phyloP scores from a whole-genome alignment of 2,329 filamentous ascomycete genomes.

The Fusarium sp. region DNA sequence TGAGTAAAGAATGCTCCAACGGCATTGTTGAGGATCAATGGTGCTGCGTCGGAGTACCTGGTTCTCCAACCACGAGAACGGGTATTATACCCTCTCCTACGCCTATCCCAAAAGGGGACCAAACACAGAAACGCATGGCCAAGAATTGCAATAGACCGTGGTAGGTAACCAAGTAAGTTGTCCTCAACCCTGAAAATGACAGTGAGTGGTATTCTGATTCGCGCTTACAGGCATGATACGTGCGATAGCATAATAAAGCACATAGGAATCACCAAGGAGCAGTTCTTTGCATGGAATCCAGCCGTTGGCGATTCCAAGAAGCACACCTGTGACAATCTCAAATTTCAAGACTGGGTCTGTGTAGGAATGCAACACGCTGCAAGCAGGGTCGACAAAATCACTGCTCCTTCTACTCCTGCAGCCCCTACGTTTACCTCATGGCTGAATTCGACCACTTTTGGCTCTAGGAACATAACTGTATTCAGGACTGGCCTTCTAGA shows the following conservation, averaged over 20 bases:
- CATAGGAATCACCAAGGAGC: neutral
- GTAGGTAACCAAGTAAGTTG: neutral
- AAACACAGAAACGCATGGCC: neutral
- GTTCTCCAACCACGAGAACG: neutral
- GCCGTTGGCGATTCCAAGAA: neutral
- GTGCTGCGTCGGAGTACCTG: neutral
- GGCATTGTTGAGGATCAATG: neutral
- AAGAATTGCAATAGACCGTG: neutral
- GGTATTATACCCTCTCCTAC: neutral
- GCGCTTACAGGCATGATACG: neutral
- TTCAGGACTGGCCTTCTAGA: neutral
- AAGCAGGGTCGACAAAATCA: neutral
- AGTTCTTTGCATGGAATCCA: neutral
- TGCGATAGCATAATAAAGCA: neutral
- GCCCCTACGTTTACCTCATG: neutral
- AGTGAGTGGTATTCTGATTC: neutral
- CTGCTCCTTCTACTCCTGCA: neutral
- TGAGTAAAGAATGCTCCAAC: neutral
- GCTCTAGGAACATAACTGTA: neutral
- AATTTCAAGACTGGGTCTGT: neutral
- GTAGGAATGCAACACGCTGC: neutral
- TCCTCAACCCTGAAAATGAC: neutral
- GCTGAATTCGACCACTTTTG: neutral
- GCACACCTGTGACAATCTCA: neutral
- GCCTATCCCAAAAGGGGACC: neutral